Conservation (phyloP, 257 asterid genomes). For the Lantana camara region DNA sequence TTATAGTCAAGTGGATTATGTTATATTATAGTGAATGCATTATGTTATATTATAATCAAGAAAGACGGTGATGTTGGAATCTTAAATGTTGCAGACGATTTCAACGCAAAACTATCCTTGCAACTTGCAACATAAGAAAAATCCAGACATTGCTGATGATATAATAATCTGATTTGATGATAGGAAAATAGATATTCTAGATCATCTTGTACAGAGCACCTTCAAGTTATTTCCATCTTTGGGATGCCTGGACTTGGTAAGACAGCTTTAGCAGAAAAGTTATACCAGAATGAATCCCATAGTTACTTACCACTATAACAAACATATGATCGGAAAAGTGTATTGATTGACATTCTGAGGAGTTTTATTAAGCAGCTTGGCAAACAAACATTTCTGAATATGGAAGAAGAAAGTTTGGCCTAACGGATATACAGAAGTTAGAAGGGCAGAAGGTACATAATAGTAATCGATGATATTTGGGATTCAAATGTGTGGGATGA, state of each 20-base stretch:
- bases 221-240: conserved; percentile 29
- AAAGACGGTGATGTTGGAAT: neutral
- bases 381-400: neutral
- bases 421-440: conserved; percentile 24
- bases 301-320: conserved; percentile 26
- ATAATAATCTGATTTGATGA: neutral
- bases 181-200: neutral
- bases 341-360: conserved; percentile 28
- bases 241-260: conserved; percentile 50
- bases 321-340: neutral
- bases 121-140: neutral
- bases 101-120: neutral
- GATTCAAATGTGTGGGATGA: conserved; percentile 27
- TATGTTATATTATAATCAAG: too few relatives aligned
- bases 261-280: conserved; percentile 36
- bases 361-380: neutral
- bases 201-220: neutral
- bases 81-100: neutral
- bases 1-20: too few relatives aligned
- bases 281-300: conserved; percentile 25
- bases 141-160: neutral
- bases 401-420: conserved; percentile 13
- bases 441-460: conserved; percentile 31
- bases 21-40: too few relatives aligned
- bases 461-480: conserved; percentile 54